Base-by-base conservation (phyloP, 495 filamentous ascomycete species). In the Emericellopsis terricola region DNA sequence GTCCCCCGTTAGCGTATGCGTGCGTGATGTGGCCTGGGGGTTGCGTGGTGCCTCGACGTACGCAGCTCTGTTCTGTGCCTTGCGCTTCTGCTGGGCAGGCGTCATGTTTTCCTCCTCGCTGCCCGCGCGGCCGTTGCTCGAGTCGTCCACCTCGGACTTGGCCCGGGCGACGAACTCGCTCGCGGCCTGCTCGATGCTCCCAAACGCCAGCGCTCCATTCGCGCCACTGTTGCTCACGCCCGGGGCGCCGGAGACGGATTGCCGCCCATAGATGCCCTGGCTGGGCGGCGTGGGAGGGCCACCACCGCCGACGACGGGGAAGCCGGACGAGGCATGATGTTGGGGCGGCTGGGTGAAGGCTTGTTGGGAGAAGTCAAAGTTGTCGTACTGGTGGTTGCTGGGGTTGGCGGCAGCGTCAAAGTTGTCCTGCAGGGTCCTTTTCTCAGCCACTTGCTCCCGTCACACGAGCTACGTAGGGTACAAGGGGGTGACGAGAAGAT, bases 51-150 rank as follows among this genome's bases (percentile, higher is more conserved):
- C n/a, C n/a, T n/a, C n/a, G 41, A 73, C 81, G 50, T 77, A 96
- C 87, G 87, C 87, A 56, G 86, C 85, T 50, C 89, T 66, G 41
- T 97, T 97, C 59, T 97, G 87, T 31, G 81, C 87, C 57, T 97
- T 97, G 41, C 89, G 72, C 53, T 83, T 65, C 19, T 69, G 79
- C 49, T 92, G 83, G 16, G 81, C 80, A 1, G 83, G 82, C 20
- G 73, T 83, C 47, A 75, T 50, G 24, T 68, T 65, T 3, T 64
- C 62, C 39, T 60, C 64, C 41, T 64, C 57, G 16, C 59, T 63
- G 15, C 50, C 56, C 33, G 52, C 53, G 35, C 54, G 46, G 18
- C 52, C 50, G 30, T 33, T 50, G 71, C 76, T 41, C 13, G 28
- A 28, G 35, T 11, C 35, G 4, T 49, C 45, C 15, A 41, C 15